These are phyloP conservation scores for Lablab purpureus DNA, from an alignment of 306 rosid species.

Conservation along the genomic window DNA sequence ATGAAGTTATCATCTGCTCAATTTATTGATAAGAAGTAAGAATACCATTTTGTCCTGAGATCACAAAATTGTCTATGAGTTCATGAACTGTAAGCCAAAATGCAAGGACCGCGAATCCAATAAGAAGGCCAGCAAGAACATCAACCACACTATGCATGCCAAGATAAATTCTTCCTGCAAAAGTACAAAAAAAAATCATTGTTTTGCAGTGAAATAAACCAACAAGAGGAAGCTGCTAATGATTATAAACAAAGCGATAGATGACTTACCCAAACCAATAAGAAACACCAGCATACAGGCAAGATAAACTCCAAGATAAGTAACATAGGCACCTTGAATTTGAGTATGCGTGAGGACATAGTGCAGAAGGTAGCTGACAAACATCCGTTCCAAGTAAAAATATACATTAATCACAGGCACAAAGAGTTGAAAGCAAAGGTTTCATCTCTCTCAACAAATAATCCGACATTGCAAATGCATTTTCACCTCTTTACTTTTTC, in stretches of 20 bases:
- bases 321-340: constrained; percentile 59
- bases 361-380: constrained; percentile 83
- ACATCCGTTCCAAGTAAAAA: constrained; percentile 45
- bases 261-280: constrained; percentile 79
- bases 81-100: constrained; percentile 80
- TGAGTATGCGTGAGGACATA: constrained; percentile 70
- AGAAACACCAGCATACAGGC: constrained; percentile 75
- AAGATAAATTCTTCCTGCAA: constrained; percentile 92
- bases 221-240: constrained; percentile 27
- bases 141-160: constrained; percentile 97
- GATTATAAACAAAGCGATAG: constrained; percentile 18
- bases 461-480: constrained; percentile 18
- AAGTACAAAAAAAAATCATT: constrained; percentile 35
- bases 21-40: constrained; percentile 33
- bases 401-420: constrained; percentile 44
- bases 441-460: constrained; percentile 42
- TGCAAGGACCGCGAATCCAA: constrained; percentile 76
- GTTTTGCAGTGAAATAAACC: constrained; percentile 36
- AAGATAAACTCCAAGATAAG: constrained; percentile 64
- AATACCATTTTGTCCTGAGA: constrained; percentile 88
- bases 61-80: constrained; percentile 69
- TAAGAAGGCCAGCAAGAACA: constrained; percentile 71
- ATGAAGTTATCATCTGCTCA: constrained; percentile 29
- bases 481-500: neutral
- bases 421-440: constrained; percentile 40